These are phyloP conservation scores for Fonsecaea pugnacius DNA, from an alignment of 2,329 filamentous ascomycete species.

Conservation along the genomic window DNA sequence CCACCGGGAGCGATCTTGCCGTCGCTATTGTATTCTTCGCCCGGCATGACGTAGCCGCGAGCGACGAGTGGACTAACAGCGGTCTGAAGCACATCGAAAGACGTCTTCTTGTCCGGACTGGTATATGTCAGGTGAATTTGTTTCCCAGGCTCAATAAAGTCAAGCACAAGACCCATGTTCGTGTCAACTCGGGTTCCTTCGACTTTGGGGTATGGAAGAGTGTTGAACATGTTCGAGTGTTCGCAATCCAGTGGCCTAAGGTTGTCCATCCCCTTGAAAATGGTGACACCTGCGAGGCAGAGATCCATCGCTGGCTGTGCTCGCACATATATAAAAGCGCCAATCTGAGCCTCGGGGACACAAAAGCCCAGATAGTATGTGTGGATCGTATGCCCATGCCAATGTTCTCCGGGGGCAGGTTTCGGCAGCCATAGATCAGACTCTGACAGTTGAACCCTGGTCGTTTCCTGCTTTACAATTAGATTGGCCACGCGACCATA, in stretches of 20 bases:
- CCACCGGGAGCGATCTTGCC: slow-evolving; percentile 65
- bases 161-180: neutral
- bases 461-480: no score
- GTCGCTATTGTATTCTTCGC: slow-evolving; percentile 54
- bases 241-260: neutral
- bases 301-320: neutral
- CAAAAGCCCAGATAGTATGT: neutral
- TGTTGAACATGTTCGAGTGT: slow-evolving; percentile 5
- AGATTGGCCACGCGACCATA: no score
- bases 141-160: neutral
- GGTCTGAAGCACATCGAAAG: slow-evolving; percentile 6
- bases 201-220: neutral
- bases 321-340: neutral
- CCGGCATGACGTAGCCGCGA: slow-evolving; percentile 7
- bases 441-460: no score
- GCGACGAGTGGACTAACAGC: neutral
- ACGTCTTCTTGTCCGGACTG: neutral
- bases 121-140: neutral
- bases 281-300: neutral
- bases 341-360: neutral
- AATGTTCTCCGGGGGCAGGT: neutral
- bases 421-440: neutral
- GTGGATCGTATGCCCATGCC: neutral
- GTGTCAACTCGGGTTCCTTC: neutral
- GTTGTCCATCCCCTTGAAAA: slow-evolving; percentile 10